These are phyloP conservation scores for Metschnikowia shivogae DNA, from an alignment of 805 yeast species.

Conservation along the genomic window DNA sequence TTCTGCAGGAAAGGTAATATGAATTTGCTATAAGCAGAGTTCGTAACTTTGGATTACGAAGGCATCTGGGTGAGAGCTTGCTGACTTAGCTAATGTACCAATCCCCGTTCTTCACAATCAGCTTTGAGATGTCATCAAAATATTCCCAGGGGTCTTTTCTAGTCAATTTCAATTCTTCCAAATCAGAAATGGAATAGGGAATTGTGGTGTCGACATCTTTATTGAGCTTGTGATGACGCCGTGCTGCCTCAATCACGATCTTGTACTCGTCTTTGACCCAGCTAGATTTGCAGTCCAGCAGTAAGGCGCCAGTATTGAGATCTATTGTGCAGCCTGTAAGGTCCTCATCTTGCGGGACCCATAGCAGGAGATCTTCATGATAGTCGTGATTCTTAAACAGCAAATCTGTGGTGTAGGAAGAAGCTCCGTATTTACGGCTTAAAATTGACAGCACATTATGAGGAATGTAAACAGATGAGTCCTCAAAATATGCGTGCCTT, in stretches of 20 bases:
- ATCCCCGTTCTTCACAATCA: conserved; percentile 3
- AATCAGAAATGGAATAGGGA: conserved; percentile 20
- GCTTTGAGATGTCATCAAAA: conserved; percentile 12
- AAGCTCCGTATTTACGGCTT: conserved; percentile 29
- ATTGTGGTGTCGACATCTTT: conserved; percentile 22
- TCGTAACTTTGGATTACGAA: no score
- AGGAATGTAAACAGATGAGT: conserved; percentile 34
- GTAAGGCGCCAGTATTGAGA: conserved; percentile 34
- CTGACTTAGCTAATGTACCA: conserved; percentile 5
- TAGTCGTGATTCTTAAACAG: conserved; percentile 32
- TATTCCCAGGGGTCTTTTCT: conserved; percentile 31
- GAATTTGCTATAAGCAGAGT: no score
- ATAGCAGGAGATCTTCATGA: conserved; percentile 40
- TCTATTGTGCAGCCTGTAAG: conserved; percentile 18
- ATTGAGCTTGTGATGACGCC: conserved; percentile 23
- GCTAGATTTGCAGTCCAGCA: conserved; percentile 6
- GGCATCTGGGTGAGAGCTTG: neutral
- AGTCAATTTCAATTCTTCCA: conserved; percentile 36
- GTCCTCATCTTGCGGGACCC: conserved; percentile 46
- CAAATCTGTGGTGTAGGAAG: conserved; percentile 26
- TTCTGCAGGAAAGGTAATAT: no score
- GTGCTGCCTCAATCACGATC: conserved; percentile 23
- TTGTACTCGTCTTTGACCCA: conserved; percentile 33
- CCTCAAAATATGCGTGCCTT: conserved; percentile 35
- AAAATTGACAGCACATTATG: conserved; percentile 29